These are phyloP conservation scores for Panellus pusillus DNA, from an alignment of 768 basidiomycete species.

Conservation along the genomic window DNA sequence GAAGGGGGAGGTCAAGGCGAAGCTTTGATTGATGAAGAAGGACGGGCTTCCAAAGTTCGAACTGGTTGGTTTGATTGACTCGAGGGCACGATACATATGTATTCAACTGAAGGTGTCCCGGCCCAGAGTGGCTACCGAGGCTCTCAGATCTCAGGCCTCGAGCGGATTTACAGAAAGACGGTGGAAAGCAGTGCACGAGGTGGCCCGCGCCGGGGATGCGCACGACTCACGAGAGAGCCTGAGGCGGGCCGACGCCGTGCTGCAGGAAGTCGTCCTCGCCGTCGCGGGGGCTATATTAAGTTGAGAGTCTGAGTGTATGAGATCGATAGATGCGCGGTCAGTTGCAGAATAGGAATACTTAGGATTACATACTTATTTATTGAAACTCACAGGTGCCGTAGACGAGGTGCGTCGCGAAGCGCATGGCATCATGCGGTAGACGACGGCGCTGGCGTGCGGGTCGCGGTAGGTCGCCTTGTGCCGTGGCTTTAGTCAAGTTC, in stretches of 20 bases:
- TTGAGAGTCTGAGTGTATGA: background rate
- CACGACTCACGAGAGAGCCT: conserved; percentile 36
- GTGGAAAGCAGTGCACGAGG: conserved; percentile 30
- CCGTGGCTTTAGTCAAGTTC: background rate
- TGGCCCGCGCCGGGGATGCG: conserved; percentile 42
- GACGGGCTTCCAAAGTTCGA: too few relatives aligned
- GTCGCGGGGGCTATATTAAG: conserved; percentile 13
- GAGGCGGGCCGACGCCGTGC: conserved; percentile 36
- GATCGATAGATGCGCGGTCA: background rate
- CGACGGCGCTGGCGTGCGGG: conserved; percentile 29
- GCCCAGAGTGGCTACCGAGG: too few relatives aligned
- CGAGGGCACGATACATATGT: too few relatives aligned
- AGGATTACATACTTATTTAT: too few relatives aligned
- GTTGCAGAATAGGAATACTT: too few relatives aligned
- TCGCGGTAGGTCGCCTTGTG: conserved; percentile 46
- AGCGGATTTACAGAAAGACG: too few relatives aligned
- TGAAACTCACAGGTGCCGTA: conserved; percentile 42
- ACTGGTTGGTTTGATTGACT: too few relatives aligned
- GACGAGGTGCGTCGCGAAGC: conserved; percentile 44
- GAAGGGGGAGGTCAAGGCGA: conserved; percentile 14
- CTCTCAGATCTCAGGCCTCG: too few relatives aligned
- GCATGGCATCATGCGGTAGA: conserved; percentile 34
- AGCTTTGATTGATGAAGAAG: conserved; percentile 17
- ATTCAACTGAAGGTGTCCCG: too few relatives aligned
- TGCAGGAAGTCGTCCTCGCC: conserved; percentile 39